Percentiles rank a stretch among this genome's conserved stretches.
phyloP scores from a whole-genome alignment of 176 grass and related monocot genomes.

The Chloris gayana region DNA sequence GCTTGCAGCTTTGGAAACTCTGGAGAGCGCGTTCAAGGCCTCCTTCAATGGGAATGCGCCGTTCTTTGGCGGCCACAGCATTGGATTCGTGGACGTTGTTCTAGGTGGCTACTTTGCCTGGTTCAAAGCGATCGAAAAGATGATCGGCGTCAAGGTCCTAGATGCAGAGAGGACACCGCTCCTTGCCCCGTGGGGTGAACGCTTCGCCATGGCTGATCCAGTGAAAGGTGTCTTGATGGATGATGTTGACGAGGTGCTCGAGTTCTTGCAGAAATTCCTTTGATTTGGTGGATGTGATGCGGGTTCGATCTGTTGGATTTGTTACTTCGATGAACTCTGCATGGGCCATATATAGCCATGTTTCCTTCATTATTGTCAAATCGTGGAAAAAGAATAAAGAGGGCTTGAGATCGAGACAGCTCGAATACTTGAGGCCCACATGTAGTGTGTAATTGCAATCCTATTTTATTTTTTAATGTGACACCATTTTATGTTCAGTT shows the following conservation, averaged over 20 bases:
- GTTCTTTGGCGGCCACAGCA: conserved; percentile 42
- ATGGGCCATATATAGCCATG: too few species aligned
- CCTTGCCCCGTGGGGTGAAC: conserved; percentile 33
- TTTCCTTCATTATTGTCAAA: too few species aligned
- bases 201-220: background rate
- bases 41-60: background rate
- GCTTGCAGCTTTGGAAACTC: conserved; percentile 25
- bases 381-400: too few species aligned
- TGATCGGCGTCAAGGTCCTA: conserved; percentile 30
- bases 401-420: too few species aligned
- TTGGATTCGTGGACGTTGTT: conserved; percentile 40
- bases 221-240: conserved; percentile 28
- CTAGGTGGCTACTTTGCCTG: conserved; percentile 44
- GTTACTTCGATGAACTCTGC: too few species aligned
- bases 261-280: conserved; percentile 4
- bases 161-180: conserved; percentile 34
- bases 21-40: conserved; percentile 48
- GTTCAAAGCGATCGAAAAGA: conserved; percentile 47
- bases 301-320: too few species aligned
- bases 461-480: too few species aligned
- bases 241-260: conserved; percentile 41
- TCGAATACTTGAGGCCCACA: too few species aligned
- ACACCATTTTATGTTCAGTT: too few species aligned
- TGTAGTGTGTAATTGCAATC: too few species aligned
- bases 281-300: background rate